Conservation (phyloP, 495 filamentous ascomycete genomes). For the Annulohypoxylon nitens region DNA sequence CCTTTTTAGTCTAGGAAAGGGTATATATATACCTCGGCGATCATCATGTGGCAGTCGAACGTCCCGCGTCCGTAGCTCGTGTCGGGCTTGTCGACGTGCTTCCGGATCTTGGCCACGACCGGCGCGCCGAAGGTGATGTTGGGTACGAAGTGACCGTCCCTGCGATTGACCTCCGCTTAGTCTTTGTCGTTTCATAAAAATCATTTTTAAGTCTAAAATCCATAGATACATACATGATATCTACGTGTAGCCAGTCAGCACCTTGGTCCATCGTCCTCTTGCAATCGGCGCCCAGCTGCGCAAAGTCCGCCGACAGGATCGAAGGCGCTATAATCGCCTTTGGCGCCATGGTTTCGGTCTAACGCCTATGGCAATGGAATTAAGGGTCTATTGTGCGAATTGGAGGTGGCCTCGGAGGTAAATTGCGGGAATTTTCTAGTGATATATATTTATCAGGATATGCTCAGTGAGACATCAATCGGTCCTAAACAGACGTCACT, state of each 20-base stretch:
- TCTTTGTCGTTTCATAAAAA: conserved; percentile 7
- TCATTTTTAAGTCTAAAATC: neutral
- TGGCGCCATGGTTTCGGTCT: conserved; percentile 74
- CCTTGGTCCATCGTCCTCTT: conserved; percentile 82
- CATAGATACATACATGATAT: conserved; percentile 76
- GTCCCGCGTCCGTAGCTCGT: conserved; percentile 79
- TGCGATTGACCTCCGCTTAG: conserved; percentile 30
- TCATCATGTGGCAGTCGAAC: conserved; percentile 99
- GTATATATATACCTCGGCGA: conserved; percentile 83
- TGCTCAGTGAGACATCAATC: conserved; percentile 7
- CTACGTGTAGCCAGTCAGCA: conserved; percentile 90
- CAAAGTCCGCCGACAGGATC: conserved; percentile 97
- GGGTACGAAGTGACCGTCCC: conserved; percentile 96
- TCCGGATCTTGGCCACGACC: conserved; percentile 92
- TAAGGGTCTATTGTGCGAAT: conserved; percentile 8
- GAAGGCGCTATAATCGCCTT: conserved; percentile 95
- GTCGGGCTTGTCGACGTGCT: conserved; percentile 73
- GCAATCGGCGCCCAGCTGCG: conserved; percentile 85
- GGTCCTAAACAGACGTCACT: conserved; percentile 44
- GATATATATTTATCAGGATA: neutral
- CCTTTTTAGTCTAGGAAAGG: too few species aligned
- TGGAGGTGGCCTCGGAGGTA: neutral
- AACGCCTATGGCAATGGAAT: neutral
- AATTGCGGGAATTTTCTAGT: conserved; percentile 9
- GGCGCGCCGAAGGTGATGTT: conserved; percentile 97